A percentile compares a stretch with the other conserved stretches of the same genome.
These are phyloP conservation scores for Trichoderma sp. DNA, from an alignment of 2,329 filamentous ascomycete genomes.

Conservation along the genomic window DNA sequence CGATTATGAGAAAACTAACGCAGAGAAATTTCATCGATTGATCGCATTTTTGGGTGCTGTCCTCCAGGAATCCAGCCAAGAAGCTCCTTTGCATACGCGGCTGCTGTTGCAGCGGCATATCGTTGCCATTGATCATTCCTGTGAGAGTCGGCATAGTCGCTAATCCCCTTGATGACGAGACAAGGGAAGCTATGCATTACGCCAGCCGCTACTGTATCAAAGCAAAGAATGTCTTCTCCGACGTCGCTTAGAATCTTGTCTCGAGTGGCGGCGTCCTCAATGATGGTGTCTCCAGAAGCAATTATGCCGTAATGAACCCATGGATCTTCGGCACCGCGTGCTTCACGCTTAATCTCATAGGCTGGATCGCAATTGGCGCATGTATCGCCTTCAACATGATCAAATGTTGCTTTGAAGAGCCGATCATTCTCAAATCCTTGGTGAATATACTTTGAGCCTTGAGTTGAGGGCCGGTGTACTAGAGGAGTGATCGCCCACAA, in stretches of 20 bases:
- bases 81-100: not conserved
- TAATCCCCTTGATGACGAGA: not conserved
- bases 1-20: not conserved
- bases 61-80: not conserved
- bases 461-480: no score
- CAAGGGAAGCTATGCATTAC: not conserved
- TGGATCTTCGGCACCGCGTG: not conserved
- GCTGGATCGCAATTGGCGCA: not conserved
- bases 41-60: not conserved
- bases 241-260: not conserved
- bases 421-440: not conserved
- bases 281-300: not conserved
- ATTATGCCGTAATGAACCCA: not conserved
- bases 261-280: not conserved
- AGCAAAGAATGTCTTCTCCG: not conserved
- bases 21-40: not conserved
- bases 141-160: not conserved
- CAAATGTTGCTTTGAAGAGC: no score
- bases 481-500: no score
- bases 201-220: not conserved
- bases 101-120: not conserved
- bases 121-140: not conserved
- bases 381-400: not conserved
- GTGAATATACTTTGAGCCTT: not conserved
- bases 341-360: not conserved